Evolutionary conservation across 768 basidiomycete genomes (phyloP).

Genomic region (Tricholoma bakamatsutake): DNA sequence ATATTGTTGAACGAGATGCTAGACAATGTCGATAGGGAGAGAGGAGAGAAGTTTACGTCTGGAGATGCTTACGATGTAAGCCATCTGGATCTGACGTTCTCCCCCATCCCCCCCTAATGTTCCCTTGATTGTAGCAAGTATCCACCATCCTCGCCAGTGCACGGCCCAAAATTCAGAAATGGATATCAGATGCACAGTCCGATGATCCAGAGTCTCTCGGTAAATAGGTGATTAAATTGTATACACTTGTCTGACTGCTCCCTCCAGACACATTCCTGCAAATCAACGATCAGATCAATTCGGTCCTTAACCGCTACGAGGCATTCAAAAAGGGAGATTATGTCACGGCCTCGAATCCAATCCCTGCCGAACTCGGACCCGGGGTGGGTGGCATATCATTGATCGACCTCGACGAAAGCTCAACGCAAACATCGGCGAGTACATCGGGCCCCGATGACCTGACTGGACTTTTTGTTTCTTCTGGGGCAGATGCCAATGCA

Average conservation of each 20-base stretch:
- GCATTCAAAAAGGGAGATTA: constrained; percentile 93
- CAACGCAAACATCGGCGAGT: constrained; percentile 14
- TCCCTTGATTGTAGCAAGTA: constrained; percentile 62
- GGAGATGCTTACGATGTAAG: constrained; percentile 93
- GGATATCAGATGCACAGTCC: constrained; percentile 91
- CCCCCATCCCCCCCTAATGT: constrained; percentile 1
- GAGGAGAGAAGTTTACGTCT: constrained; percentile 72
- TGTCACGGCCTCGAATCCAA: constrained; percentile 55
- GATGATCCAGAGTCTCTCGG: constrained; percentile 89
- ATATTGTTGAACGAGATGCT: constrained; percentile 96
- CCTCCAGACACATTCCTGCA: constrained; percentile 83
- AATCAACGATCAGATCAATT: constrained; percentile 98
- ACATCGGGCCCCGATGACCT: constrained; percentile 46
- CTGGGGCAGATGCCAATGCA: background rate
- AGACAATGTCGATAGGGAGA: constrained; percentile 73
- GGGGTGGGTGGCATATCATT: constrained; percentile 42
- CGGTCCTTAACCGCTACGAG: constrained; percentile 83
- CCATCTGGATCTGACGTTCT: constrained; percentile 7
- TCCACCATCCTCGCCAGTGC: constrained; percentile 74
- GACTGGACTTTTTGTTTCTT: constrained; percentile 49
- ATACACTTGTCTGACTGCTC: background rate
- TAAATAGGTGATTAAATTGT: constrained; percentile 26
- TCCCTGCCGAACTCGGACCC: constrained; percentile 54
- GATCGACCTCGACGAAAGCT: constrained; percentile 71
- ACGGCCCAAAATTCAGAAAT: constrained; percentile 93